Conservation (phyloP, 805 yeast genomes). For the Cyberlindnera meyerae region DNA sequence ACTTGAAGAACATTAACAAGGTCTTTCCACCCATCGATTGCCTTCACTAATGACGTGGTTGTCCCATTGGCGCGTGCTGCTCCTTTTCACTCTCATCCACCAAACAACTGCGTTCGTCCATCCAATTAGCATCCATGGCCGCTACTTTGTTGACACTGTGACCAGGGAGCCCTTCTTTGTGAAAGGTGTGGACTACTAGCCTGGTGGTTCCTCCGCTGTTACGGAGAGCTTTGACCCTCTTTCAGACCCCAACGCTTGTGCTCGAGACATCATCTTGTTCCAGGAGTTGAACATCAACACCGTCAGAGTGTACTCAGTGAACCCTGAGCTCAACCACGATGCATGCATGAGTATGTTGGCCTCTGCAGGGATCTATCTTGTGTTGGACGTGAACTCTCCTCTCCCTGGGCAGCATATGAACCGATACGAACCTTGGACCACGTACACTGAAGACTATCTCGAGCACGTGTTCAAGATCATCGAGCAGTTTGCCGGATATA, state of each 20-base stretch:
- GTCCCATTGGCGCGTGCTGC: too few species aligned
- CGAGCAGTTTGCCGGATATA: conserved; percentile 75
- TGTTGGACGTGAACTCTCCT: conserved; percentile 90
- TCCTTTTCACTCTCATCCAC: not conserved
- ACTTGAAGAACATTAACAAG: too few species aligned
- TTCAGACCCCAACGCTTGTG: conserved; percentile 65
- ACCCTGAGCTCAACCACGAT: conserved; percentile 79
- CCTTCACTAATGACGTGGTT: too few species aligned
- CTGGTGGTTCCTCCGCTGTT: conserved; percentile 87
- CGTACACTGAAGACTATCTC: conserved; percentile 67
- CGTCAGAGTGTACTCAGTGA: conserved; percentile 80
- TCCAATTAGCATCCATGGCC: conserved; percentile 66
- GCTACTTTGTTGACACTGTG: conserved; percentile 69
- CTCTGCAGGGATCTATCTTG: conserved; percentile 85
- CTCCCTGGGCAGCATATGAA: conserved; percentile 71
- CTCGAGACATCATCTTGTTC: conserved; percentile 75
- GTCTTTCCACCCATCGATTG: too few species aligned
- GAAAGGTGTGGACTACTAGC: conserved; percentile 91
- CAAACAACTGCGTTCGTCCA: conserved; percentile 35
- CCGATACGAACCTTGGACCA: conserved; percentile 90
- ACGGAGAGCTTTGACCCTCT: conserved; percentile 61
- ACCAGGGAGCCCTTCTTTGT: conserved; percentile 75
- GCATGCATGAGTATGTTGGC: conserved; percentile 89
- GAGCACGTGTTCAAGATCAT: conserved; percentile 74
- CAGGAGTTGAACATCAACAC: conserved; percentile 86